Percentiles rank a stretch among this genome's conserved stretches.
Evolutionary conservation across 768 basidiomycete species (phyloP).

Genomic region (Termitomyces heimii): DNA sequence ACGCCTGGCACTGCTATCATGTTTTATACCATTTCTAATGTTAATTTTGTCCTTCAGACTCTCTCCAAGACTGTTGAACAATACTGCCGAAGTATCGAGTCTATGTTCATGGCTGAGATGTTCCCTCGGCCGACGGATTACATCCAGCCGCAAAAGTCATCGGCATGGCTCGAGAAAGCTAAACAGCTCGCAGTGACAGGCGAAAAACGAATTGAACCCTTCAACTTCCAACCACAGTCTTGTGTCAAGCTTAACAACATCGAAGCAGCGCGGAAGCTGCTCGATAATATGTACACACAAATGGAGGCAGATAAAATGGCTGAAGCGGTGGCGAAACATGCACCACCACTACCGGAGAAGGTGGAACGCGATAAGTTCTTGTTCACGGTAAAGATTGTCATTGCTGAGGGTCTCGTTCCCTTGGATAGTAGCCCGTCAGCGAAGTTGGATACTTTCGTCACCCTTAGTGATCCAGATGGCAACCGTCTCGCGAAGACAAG

Average conservation of each 20-base stretch:
- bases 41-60: constrained; percentile 43
- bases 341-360: constrained; percentile 72
- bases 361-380: constrained; percentile 63
- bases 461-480: constrained; percentile 89
- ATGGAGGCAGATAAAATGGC: constrained; percentile 86
- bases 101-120: constrained; percentile 93
- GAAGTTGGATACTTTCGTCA: constrained; percentile 89
- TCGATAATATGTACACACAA: constrained; percentile 92
- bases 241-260: constrained; percentile 98
- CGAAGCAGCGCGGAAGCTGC: constrained; percentile 81
- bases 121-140: constrained; percentile 78
- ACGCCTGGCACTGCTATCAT: background rate
- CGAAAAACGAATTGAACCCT: constrained; percentile 92
- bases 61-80: constrained; percentile 89
- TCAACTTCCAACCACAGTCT: constrained; percentile 89
- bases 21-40: background rate
- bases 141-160: constrained; percentile 79
- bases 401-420: constrained; percentile 84
- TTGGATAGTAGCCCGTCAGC: constrained; percentile 71
- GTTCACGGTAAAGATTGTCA: constrained; percentile 90
- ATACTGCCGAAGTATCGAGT: constrained; percentile 84
- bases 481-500: constrained; percentile 90
- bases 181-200: constrained; percentile 66
- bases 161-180: constrained; percentile 85
- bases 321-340: constrained; percentile 47